A percentile compares a stretch with the other conserved stretches of the same genome.
Evolutionary conservation across 371 early-diverging fungal genomes (phyloP).

Genomic region (Scutellospora calospora): DNA sequence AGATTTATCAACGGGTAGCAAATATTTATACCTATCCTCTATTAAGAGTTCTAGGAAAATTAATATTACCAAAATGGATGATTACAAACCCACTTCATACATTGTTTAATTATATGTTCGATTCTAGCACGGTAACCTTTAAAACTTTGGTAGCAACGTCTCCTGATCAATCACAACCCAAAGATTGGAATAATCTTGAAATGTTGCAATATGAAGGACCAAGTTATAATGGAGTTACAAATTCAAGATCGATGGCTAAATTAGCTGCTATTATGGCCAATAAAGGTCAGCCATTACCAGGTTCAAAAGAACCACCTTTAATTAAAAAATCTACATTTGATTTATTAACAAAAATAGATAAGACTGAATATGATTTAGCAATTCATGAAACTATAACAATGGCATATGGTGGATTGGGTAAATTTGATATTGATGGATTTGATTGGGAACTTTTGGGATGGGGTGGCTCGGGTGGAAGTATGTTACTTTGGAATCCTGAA

Average conservation of each 20-base stretch:
- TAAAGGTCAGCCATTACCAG: constrained; percentile 51
- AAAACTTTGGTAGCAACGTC: constrained; percentile 37
- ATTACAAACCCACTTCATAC: constrained; percentile 41
- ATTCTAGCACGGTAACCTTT: constrained; percentile 17
- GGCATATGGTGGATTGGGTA: constrained; percentile 51
- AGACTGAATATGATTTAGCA: constrained; percentile 17
- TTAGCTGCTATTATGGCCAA: constrained; percentile 76
- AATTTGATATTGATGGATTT: constrained; percentile 49
- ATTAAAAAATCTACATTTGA: constrained; percentile 48
- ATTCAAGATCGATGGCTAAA: constrained; percentile 69
- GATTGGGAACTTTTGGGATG: constrained; percentile 59
- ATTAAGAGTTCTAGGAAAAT: constrained; percentile 52
- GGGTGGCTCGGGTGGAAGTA: constrained; percentile 68
- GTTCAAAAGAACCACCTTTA: constrained; percentile 54
- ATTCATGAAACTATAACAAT: constrained; percentile 44
- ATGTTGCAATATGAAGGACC: constrained; percentile 49
- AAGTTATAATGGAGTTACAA: constrained; percentile 63
- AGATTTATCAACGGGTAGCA: constrained; percentile 47
- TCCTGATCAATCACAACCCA: constrained; percentile 45
- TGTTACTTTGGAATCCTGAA: constrained; percentile 65
- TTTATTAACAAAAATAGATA: constrained; percentile 47
- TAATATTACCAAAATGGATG: constrained; percentile 56
- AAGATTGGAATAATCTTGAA: constrained; percentile 46
- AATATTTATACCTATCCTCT: constrained; percentile 57
- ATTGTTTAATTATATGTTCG: constrained; percentile 31